phyloP scores from a whole-genome alignment of 2,329 filamentous ascomycete species.

The Volutella citrinella region DNA sequence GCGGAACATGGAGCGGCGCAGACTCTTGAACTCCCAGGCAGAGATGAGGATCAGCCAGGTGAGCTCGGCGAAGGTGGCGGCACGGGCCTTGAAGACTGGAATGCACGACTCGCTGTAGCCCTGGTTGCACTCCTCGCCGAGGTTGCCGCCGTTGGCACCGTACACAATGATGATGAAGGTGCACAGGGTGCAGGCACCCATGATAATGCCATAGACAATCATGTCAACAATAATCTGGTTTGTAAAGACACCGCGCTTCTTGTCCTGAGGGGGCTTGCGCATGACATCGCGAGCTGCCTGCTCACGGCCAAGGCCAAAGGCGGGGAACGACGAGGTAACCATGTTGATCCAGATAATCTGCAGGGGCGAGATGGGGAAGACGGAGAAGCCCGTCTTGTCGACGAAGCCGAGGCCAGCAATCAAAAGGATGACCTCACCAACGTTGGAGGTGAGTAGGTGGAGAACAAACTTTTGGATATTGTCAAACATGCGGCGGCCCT shows the following conservation, averaged over 20 bases:
- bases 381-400: conserved; percentile 66
- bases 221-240: conserved; percentile 76
- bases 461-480: conserved; percentile 88
- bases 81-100: conserved; percentile 66
- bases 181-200: conserved; percentile 65
- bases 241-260: conserved; percentile 69
- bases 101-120: conserved; percentile 52
- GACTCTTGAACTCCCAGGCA: conserved; percentile 75
- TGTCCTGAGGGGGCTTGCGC: conserved; percentile 72
- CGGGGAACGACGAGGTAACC: conserved; percentile 83
- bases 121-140: conserved; percentile 64
- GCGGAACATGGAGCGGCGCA: conserved; percentile 68
- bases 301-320: conserved; percentile 84
- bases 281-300: conserved; percentile 73
- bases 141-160: conserved; percentile 50
- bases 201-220: conserved; percentile 74
- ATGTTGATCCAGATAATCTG: conserved; percentile 95
- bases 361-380: conserved; percentile 81
- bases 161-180: conserved; percentile 66
- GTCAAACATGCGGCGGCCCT: conserved; percentile 81
- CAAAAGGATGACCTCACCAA: conserved; percentile 78
- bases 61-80: conserved; percentile 69
- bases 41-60: conserved; percentile 73
- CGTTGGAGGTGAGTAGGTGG: conserved; percentile 75
- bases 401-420: conserved; percentile 81